Evolutionary conservation across 2,329 filamentous ascomycete species (phyloP).

Genomic region (Thielaviopsis punctulata): DNA sequence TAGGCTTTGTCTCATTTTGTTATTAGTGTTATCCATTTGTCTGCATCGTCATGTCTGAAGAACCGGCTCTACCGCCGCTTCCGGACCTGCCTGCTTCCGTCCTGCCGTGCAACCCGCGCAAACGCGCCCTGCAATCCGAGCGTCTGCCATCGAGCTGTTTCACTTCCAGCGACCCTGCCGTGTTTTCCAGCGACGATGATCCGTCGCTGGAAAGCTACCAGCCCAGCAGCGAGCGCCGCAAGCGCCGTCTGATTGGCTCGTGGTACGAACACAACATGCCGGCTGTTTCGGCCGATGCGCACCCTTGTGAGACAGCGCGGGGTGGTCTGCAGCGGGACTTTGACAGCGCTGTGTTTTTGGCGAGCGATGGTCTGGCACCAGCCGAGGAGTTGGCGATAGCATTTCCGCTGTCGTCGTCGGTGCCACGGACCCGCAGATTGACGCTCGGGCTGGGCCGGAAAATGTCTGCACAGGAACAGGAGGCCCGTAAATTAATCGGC

Average conservation of each 20-base stretch:
- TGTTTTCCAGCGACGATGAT: slow-evolving; percentile 60
- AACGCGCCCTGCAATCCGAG: slow-evolving; percentile 20
- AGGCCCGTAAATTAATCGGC: slow-evolving; percentile 30
- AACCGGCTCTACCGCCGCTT: slow-evolving; percentile 25
- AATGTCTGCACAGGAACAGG: slow-evolving; percentile 25
- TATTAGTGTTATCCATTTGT: no score
- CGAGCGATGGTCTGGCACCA: slow-evolving; percentile 25
- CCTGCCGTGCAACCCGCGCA: slow-evolving; percentile 21
- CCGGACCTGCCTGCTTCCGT: slow-evolving; percentile 17
- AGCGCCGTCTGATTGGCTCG: slow-evolving; percentile 48
- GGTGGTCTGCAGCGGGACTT: slow-evolving; percentile 39
- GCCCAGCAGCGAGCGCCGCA: slow-evolving; percentile 29
- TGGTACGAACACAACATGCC: slow-evolving; percentile 41
- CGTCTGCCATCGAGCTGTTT: slow-evolving; percentile 23
- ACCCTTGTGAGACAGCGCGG: slow-evolving; percentile 30
- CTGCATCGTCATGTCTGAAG: slow-evolving; percentile 22
- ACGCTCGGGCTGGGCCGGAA: slow-evolving; percentile 7
- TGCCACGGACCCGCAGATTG: not conserved
- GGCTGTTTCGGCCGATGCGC: slow-evolving; percentile 31
- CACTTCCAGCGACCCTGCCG: slow-evolving; percentile 51
- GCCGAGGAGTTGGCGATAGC: slow-evolving; percentile 2
- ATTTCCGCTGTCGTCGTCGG: slow-evolving; percentile 1
- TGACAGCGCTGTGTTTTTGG: slow-evolving; percentile 55
- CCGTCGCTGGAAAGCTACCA: slow-evolving; percentile 46
- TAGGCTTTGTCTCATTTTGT: no score